Conservation (phyloP, 352 stramenopile genomes). For the Globisporangium barbulae region DNA sequence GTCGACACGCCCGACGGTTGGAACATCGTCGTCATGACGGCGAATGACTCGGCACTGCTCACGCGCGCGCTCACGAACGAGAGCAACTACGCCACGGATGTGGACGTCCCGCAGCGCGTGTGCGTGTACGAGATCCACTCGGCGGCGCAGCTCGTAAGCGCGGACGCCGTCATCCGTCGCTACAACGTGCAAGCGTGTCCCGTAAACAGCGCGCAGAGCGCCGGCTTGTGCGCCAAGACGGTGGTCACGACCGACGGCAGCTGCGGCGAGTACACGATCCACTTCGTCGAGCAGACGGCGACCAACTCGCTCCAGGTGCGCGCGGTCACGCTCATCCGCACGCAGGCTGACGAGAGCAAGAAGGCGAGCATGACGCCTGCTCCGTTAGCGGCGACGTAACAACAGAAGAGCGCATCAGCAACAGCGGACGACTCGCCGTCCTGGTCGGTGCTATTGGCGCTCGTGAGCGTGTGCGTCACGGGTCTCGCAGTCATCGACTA, state of each 20-base stretch:
- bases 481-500: not conserved
- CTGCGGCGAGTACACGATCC: conserved; percentile 38
- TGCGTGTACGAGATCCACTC: not conserved
- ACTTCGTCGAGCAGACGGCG: conserved; percentile 57
- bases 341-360: not conserved
- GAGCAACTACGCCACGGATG: not conserved
- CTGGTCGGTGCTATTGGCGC: not conserved
- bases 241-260: conserved; percentile 25
- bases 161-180: not conserved
- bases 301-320: conserved; percentile 52
- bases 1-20: conserved; percentile 27
- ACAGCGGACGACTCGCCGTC: not conserved
- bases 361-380: not conserved
- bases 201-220: conserved; percentile 26
- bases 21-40: conserved; percentile 22
- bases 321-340: not conserved
- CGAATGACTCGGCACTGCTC: conserved; percentile 26
- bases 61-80: conserved; percentile 19
- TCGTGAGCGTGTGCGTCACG: not conserved
- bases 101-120: too few species aligned
- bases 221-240: conserved; percentile 32
- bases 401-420: not conserved
- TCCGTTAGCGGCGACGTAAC: not conserved
- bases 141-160: not conserved
- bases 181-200: conserved; percentile 40